Evolutionary conservation across 2,329 filamentous ascomycete genomes (phyloP).

Genomic region (Pseudogymnoascus sp.): DNA sequence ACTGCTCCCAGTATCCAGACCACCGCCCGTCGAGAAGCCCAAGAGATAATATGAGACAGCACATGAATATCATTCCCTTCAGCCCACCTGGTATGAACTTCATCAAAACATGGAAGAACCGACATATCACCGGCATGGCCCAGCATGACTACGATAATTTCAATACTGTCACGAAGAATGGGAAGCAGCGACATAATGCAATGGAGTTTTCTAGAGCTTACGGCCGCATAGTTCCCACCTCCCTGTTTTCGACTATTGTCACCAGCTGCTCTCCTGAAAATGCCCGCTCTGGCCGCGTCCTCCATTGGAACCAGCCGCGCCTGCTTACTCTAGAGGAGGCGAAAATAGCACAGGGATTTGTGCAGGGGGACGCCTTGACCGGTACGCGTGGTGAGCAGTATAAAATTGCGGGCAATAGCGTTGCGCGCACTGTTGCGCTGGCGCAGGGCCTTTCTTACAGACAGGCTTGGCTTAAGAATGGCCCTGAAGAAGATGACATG

Average conservation of each 20-base stretch:
- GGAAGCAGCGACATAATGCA: conserved; percentile 15
- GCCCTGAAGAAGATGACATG: neutral
- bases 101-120: conserved; percentile 34
- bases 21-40: conserved; percentile 46
- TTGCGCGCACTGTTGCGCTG: conserved; percentile 59
- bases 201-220: conserved; percentile 32
- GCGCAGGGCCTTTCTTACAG: conserved; percentile 56
- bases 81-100: conserved; percentile 48
- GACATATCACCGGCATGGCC: conserved; percentile 30
- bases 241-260: conserved; percentile 54
- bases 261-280: conserved; percentile 46
- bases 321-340: conserved; percentile 57
- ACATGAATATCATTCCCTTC: conserved; percentile 51
- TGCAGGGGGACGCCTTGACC: conserved; percentile 60
- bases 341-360: conserved; percentile 59
- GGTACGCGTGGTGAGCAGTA: conserved; percentile 48
- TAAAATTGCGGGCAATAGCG: conserved; percentile 67
- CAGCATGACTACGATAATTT: conserved; percentile 34
- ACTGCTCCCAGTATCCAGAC: conserved; percentile 58
- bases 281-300: conserved; percentile 40
- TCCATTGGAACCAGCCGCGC: conserved; percentile 61
- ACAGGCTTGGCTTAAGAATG: conserved; percentile 41
- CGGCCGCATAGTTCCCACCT: conserved; percentile 41
- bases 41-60: conserved; percentile 31
- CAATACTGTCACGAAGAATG: conserved; percentile 22